Conservation (phyloP, 2,329 filamentous ascomycete species). For the Colletotrichum lini region DNA sequence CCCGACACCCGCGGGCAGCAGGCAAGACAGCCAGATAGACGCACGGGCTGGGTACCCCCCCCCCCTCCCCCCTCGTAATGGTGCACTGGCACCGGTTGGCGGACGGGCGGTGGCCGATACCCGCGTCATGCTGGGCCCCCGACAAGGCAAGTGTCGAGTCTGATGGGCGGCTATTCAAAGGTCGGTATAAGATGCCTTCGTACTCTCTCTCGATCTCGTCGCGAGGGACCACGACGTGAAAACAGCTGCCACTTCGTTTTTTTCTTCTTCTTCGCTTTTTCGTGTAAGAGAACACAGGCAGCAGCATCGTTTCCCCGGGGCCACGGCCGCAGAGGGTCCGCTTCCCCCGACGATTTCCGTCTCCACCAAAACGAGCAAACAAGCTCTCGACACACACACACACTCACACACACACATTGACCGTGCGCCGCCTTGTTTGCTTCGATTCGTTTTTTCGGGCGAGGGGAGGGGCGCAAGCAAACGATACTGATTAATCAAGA, state of each 20-base stretch:
- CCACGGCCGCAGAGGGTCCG: neutral
- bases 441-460: no score
- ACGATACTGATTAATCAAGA: no score
- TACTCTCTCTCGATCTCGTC: neutral
- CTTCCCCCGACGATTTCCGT: neutral
- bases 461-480: no score
- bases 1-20: no score
- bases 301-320: neutral
- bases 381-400: neutral
- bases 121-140: neutral
- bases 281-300: neutral
- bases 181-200: neutral
- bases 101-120: neutral
- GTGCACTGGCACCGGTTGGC: neutral
- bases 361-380: neutral
- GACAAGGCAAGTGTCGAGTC: no score
- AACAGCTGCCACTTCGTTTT: neutral
- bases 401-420: no score
- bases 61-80: no score
- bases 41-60: no score
- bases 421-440: no score
- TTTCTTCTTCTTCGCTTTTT: no score
- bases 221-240: neutral
- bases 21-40: no score
- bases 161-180: neutral